Evolutionary conservation across 2,329 filamentous ascomycete genomes (phyloP).

Genomic region (Dactylella cylindrospora): DNA sequence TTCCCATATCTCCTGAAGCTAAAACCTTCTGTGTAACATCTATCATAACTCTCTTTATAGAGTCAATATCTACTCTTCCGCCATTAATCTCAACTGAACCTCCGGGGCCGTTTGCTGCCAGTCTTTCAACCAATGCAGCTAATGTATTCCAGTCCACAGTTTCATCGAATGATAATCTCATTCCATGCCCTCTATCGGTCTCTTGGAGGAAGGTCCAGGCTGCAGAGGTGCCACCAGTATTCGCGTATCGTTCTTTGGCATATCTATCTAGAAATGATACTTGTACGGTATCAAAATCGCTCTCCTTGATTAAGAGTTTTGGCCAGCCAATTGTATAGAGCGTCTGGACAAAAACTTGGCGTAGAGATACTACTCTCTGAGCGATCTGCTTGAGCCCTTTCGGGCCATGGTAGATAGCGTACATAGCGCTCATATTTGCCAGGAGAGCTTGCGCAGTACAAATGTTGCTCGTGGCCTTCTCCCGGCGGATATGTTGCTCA

Average conservation of each 20-base stretch:
- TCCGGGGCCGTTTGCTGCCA: not conserved
- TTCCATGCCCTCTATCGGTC: not conserved
- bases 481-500: slow-evolving; percentile 92
- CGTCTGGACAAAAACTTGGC: slow-evolving; percentile 52
- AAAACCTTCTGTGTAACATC: slow-evolving; percentile 3
- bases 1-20: slow-evolving; percentile 7
- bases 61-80: not conserved
- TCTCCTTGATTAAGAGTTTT: slow-evolving; percentile 14
- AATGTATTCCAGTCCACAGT: not conserved
- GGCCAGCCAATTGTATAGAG: slow-evolving; percentile 22
- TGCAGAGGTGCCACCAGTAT: not conserved
- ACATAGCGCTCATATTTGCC: slow-evolving; percentile 94
- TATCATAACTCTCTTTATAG: not conserved
- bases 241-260: not conserved
- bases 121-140: not conserved
- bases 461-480: slow-evolving; percentile 97
- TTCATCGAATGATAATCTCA: slow-evolving; percentile 30
- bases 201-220: not conserved
- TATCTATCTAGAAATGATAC: slow-evolving; percentile 4
- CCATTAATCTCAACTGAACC: not conserved
- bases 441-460: slow-evolving; percentile 92
- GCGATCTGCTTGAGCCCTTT: slow-evolving; percentile 80
- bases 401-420: slow-evolving; percentile 90
- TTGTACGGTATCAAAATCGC: slow-evolving; percentile 35
- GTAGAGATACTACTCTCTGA: slow-evolving; percentile 67